Evolutionary conservation across 768 basidiomycete species (phyloP).

Genomic region (Leucocoprinus sp.): DNA sequence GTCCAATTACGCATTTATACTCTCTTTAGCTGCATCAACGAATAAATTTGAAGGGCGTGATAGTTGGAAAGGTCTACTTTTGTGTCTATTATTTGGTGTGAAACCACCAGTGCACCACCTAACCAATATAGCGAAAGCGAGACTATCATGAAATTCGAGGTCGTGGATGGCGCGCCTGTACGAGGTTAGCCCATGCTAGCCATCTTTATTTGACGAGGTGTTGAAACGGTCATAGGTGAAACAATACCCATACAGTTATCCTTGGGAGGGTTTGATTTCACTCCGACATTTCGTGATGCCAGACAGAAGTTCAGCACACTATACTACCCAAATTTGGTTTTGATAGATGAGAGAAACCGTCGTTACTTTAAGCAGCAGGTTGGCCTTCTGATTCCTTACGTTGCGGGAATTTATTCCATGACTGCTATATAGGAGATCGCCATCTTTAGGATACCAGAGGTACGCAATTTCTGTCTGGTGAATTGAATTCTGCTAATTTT

Average conservation of each 20-base stretch:
- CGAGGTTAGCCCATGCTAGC: slow-evolving; percentile 45
- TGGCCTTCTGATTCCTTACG: slow-evolving; percentile 18
- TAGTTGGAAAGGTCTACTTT: slow-evolving; percentile 99
- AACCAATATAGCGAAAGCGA: slow-evolving; percentile 99
- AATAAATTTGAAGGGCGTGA: slow-evolving; percentile 80
- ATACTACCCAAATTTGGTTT: slow-evolving; percentile 95
- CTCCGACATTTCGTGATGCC: slow-evolving; percentile 97
- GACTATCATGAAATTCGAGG: slow-evolving; percentile 99
- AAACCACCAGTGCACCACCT: slow-evolving; percentile 95
- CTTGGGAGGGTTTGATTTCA: slow-evolving; percentile 96
- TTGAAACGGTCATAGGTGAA: slow-evolving; percentile 52
- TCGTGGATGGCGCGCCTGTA: slow-evolving; percentile 99
- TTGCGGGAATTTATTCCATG: not conserved
- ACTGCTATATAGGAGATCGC: slow-evolving; percentile 11
- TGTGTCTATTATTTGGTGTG: slow-evolving; percentile 92
- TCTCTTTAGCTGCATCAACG: not conserved
- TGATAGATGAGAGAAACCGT: slow-evolving; percentile 97
- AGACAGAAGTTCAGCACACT: slow-evolving; percentile 98
- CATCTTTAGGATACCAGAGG: slow-evolving; percentile 15
- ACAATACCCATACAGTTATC: slow-evolving; percentile 97
- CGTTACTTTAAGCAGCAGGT: slow-evolving; percentile 96
- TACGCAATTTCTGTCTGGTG: not conserved
- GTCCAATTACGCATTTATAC: slow-evolving; percentile 67
- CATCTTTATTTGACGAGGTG: not conserved
- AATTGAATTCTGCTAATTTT: not conserved